These are phyloP conservation scores for Epicoccum sorghinum DNA, from an alignment of 2,329 filamentous ascomycete species.

Conservation along the genomic window DNA sequence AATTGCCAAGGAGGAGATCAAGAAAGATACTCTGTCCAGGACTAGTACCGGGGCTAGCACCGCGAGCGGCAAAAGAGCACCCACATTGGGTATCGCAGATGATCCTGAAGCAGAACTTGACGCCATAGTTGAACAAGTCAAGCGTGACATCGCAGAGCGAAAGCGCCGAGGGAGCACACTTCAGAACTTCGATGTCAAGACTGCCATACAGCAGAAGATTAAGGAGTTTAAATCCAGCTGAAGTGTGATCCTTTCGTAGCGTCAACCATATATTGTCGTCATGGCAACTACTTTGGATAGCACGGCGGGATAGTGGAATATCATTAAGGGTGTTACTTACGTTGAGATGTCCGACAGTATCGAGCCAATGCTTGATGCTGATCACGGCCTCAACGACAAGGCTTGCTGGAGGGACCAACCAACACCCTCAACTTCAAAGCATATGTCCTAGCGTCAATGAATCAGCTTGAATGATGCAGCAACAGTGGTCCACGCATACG, in stretches of 20 bases:
- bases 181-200: constrained; percentile 45
- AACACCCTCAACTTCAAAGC: background rate
- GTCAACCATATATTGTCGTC: no score
- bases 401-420: background rate
- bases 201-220: constrained; percentile 46
- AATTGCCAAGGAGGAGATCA: constrained; percentile 42
- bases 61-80: constrained; percentile 59
- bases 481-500: no score
- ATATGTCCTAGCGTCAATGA: background rate
- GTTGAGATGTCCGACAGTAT: no score
- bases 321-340: no score
- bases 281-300: no score
- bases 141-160: constrained; percentile 70
- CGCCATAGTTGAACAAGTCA: constrained; percentile 78
- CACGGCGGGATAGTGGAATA: no score
- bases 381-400: no score
- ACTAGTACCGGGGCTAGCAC: constrained; percentile 61
- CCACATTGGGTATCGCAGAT: constrained; percentile 77
- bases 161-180: constrained; percentile 51
- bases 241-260: background rate
- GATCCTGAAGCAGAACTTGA: constrained; percentile 78
- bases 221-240: constrained; percentile 35
- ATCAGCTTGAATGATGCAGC: background rate
- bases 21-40: constrained; percentile 50
- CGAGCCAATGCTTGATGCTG: no score